Conservation (phyloP, 176 grass and related monocot genomes). For the Tillandsia leiboldiana region DNA sequence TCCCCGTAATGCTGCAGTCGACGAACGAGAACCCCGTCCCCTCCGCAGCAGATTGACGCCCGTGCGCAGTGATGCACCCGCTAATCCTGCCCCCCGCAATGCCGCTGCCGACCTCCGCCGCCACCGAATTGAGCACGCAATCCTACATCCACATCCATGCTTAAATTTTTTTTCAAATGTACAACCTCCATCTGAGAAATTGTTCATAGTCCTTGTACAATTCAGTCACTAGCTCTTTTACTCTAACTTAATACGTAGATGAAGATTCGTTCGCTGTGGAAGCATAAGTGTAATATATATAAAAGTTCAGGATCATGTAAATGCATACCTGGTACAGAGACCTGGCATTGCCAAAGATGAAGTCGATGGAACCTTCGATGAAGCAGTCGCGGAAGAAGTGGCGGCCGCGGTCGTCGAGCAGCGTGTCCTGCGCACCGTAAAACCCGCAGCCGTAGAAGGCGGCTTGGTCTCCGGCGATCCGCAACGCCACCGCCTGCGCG, state of each 20-base stretch:
- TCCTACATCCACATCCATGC: constrained; percentile 9
- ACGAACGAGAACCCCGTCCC: constrained; percentile 72
- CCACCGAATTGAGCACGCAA: constrained; percentile 79
- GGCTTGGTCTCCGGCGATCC: constrained; percentile 57
- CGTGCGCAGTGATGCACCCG: constrained; percentile 69
- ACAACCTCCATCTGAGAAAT: no score
- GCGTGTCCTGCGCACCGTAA: constrained; percentile 70
- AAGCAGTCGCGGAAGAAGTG: constrained; percentile 59
- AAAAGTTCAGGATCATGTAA: no score
- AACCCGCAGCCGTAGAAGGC: constrained; percentile 76
- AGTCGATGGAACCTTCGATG: constrained; percentile 88
- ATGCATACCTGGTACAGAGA: constrained; percentile 44
- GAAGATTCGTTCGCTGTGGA: no score
- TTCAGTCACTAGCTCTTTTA: no score
- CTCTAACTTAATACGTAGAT: no score
- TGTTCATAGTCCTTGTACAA: no score
- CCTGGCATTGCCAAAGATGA: constrained; percentile 74
- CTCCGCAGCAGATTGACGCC: constrained; percentile 39
- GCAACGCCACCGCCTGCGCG: constrained; percentile 64
- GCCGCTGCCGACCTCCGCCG: constrained; percentile 17
- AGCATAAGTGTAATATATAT: no score
- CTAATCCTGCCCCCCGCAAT: constrained; percentile 16
- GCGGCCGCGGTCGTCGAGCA: constrained; percentile 65
- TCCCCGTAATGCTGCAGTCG: constrained; percentile 49
- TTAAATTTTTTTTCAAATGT: no score